Evolutionary conservation across 805 yeast species (phyloP).

Genomic region (Wickerhamomyces hampshirensis): DNA sequence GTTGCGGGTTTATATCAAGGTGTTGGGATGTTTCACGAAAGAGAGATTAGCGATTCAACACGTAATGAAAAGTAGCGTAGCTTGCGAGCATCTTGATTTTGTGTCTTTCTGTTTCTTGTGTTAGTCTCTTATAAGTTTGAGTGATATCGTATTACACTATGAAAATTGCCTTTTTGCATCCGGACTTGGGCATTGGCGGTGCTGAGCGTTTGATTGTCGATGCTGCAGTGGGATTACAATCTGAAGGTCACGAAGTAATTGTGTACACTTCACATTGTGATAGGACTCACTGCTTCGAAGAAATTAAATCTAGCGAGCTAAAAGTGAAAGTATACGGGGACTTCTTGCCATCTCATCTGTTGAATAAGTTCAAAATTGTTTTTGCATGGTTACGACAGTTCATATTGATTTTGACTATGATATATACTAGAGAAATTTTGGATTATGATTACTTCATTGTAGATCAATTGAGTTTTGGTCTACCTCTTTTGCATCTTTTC

Average conservation of each 20-base stretch:
- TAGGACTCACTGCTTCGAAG: slow-evolving; percentile 83
- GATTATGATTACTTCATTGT: slow-evolving; percentile 70
- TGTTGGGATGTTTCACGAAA: neutral
- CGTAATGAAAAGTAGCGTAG: too few relatives aligned
- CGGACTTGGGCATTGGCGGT: slow-evolving; percentile 96
- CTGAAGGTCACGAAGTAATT: slow-evolving; percentile 54
- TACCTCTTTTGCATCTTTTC: slow-evolving; percentile 59
- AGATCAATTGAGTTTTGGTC: slow-evolving; percentile 83
- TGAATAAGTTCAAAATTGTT: slow-evolving; percentile 68
- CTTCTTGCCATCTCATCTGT: slow-evolving; percentile 64
- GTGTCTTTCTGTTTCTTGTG: too few relatives aligned
- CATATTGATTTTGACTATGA: slow-evolving; percentile 49
- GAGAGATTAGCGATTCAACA: too few relatives aligned
- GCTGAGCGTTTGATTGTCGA: slow-evolving; percentile 97
- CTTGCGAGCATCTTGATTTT: too few relatives aligned
- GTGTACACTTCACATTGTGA: slow-evolving; percentile 92
- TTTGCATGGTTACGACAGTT: slow-evolving; percentile 84
- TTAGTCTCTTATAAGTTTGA: too few relatives aligned
- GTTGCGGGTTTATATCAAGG: neutral
- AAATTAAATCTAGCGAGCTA: slow-evolving; percentile 55
- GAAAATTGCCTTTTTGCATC: slow-evolving; percentile 85
- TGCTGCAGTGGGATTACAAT: slow-evolving; percentile 84
- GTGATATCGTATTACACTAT: slow-evolving; percentile 21
- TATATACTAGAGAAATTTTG: slow-evolving; percentile 38
- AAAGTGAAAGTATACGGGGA: slow-evolving; percentile 78